A percentile compares a stretch with the other conserved stretches of the same genome.
Evolutionary conservation across 495 filamentous ascomycete species (phyloP).

Genomic region (Aspergillus sclerotioniger): DNA sequence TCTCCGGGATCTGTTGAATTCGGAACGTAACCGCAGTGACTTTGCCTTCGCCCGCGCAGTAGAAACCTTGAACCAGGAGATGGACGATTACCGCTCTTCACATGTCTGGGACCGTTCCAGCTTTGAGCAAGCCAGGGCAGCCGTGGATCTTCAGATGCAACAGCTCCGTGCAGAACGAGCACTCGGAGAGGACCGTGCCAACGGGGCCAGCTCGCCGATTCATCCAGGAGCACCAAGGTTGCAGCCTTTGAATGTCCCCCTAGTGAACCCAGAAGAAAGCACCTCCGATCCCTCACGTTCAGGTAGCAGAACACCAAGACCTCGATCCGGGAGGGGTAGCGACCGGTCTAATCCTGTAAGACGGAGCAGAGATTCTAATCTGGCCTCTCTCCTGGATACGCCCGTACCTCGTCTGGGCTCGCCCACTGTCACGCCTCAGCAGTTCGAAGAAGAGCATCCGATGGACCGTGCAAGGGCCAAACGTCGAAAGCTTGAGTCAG

Average conservation of each 20-base stretch:
- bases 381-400: constrained; percentile 33
- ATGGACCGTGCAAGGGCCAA: constrained; percentile 54
- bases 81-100: constrained; percentile 30
- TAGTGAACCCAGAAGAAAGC: constrained; percentile 13
- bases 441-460: constrained; percentile 25
- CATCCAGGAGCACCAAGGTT: constrained; percentile 14
- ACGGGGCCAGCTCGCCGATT: constrained; percentile 12
- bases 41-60: constrained; percentile 35
- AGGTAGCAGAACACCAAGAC: constrained; percentile 14
- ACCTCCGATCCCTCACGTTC: constrained; percentile 13
- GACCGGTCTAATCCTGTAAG: constrained; percentile 13
- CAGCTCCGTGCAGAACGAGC: constrained; percentile 16
- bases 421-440: constrained; percentile 37
- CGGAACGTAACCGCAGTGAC: constrained; percentile 38
- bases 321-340: constrained; percentile 14
- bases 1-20: constrained; percentile 40
- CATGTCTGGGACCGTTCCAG: constrained; percentile 20
- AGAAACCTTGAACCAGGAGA: constrained; percentile 39
- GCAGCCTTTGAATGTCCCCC: constrained; percentile 14
- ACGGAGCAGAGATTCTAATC: constrained; percentile 9
- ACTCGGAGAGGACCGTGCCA: constrained; percentile 13
- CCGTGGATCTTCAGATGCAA: constrained; percentile 28
- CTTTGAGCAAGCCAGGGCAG: constrained; percentile 29
- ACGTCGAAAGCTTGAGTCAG: constrained; percentile 71
- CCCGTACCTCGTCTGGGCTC: constrained; percentile 38